Percentiles rank a stretch among this genome's conserved stretches.
Conservation (phyloP, 2,329 filamentous ascomycete genomes). For the Fusarium sororula region DNA sequence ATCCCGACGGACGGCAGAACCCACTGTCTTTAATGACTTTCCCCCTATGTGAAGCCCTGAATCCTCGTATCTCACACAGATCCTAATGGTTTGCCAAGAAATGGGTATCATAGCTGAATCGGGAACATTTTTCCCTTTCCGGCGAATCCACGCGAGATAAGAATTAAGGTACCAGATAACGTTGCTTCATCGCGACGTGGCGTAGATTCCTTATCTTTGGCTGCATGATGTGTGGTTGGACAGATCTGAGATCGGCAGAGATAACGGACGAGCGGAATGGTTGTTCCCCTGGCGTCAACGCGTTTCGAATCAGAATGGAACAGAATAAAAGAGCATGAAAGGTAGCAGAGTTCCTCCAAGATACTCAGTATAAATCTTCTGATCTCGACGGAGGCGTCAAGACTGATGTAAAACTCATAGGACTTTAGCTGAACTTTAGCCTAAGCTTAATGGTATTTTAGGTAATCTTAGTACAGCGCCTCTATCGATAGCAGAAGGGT, state of each 20-base stretch:
- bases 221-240: background rate
- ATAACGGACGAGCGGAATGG: slow-evolving; percentile 17
- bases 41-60: background rate
- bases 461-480: background rate
- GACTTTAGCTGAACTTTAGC: background rate
- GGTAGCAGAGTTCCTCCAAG: background rate
- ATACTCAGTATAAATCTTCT: background rate
- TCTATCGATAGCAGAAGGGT: background rate
- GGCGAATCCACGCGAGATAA: slow-evolving; percentile 28
- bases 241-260: slow-evolving; percentile 1
- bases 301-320: fast-evolving
- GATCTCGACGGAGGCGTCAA: background rate
- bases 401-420: background rate
- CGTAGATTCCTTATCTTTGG: slow-evolving; percentile 23
- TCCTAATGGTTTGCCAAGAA: slow-evolving; percentile 18
- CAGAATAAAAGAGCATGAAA: background rate
- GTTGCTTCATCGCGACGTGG: background rate
- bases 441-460: background rate
- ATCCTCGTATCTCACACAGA: background rate
- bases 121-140: slow-evolving; percentile 9
- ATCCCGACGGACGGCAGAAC: background rate
- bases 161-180: slow-evolving; percentile 12
- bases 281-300: background rate
- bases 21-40: background rate
- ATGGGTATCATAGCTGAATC: background rate